Conservation (phyloP, 176 grass and related monocot genomes). For the Cenchrus purpureus region DNA sequence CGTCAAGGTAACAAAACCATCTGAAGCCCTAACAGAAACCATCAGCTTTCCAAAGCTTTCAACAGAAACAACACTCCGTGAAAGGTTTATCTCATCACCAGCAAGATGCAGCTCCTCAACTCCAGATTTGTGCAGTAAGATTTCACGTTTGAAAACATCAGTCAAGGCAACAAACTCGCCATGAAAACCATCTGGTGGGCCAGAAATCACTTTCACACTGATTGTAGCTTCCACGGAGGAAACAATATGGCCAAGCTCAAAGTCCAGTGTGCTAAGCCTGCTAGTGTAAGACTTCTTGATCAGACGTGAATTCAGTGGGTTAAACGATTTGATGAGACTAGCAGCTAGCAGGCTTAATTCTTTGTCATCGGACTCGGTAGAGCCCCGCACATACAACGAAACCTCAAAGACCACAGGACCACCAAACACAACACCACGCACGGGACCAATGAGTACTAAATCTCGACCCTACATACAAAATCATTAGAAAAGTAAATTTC, state of each 20-base stretch:
- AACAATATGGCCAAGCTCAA: conserved; percentile 11
- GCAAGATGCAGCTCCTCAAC: neutral
- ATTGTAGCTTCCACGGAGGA: conserved; percentile 31
- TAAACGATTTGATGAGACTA: too few relatives aligned
- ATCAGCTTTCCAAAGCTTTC: neutral
- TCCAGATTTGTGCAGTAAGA: neutral
- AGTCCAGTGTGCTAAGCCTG: conserved; percentile 27
- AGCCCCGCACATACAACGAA: conserved; percentile 2
- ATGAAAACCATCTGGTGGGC: conserved; percentile 16
- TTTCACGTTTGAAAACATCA: neutral
- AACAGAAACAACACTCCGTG: conserved; percentile 26
- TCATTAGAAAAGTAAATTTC: neutral
- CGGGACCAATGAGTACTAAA: conserved; percentile 30
- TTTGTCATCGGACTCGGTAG: conserved; percentile 13
- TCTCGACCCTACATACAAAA: conserved; percentile 17
- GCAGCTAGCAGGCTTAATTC: conserved; percentile 16
- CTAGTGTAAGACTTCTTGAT: neutral
- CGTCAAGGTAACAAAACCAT: neutral
- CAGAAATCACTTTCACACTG: neutral
- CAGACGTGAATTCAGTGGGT: neutral
- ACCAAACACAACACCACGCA: neutral
- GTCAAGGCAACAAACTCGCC: neutral
- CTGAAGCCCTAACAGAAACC: conserved; percentile 1
- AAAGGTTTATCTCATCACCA: conserved; percentile 18
- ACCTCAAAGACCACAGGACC: conserved; percentile 14